A percentile compares a stretch with the other conserved stretches of the same genome.
phyloP scores from a whole-genome alignment of 305 asterid species.

The Salvia sclarea region DNA sequence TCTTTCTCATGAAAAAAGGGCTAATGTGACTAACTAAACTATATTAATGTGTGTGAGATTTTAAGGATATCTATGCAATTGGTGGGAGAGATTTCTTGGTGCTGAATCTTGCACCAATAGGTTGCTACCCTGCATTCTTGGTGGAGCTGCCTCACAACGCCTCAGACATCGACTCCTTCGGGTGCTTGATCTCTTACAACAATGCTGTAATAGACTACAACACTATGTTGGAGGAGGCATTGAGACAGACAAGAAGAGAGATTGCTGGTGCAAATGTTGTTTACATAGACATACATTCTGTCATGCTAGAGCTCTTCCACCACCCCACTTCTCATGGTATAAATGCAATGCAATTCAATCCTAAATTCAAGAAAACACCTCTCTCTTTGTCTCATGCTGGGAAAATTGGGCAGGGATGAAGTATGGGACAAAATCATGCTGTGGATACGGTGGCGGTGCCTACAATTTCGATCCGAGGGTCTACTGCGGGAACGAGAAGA shows the following conservation, averaged over 20 bases:
- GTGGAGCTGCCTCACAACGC: conserved; percentile 58
- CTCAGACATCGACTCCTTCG: conserved; percentile 65
- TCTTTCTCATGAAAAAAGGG: background rate
- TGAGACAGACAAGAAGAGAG: conserved; percentile 44
- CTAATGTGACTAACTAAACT: background rate
- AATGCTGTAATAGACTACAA: conserved; percentile 64
- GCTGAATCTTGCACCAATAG: conserved; percentile 77
- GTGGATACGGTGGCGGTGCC: conserved; percentile 76
- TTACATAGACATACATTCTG: conserved; percentile 58
- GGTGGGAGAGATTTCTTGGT: conserved; percentile 76
- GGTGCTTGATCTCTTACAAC: conserved; percentile 79
- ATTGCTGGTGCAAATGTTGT: conserved; percentile 55
- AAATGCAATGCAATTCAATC: no score
- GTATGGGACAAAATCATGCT: conserved; percentile 72
- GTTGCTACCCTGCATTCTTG: conserved; percentile 78
- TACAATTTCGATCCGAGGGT: conserved; percentile 55
- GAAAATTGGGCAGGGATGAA: conserved; percentile 46
- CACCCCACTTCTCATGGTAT: conserved; percentile 75
- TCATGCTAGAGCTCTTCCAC: conserved; percentile 67
- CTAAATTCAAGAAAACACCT: background rate
- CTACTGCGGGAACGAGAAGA: conserved; percentile 55
- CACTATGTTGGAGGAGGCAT: conserved; percentile 48
- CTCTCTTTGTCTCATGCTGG: background rate
- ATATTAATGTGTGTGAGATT: background rate
- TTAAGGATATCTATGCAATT: conserved; percentile 58